Base-by-base conservation (phyloP, 805 yeast species). In the Yarrowia sp. region DNA sequence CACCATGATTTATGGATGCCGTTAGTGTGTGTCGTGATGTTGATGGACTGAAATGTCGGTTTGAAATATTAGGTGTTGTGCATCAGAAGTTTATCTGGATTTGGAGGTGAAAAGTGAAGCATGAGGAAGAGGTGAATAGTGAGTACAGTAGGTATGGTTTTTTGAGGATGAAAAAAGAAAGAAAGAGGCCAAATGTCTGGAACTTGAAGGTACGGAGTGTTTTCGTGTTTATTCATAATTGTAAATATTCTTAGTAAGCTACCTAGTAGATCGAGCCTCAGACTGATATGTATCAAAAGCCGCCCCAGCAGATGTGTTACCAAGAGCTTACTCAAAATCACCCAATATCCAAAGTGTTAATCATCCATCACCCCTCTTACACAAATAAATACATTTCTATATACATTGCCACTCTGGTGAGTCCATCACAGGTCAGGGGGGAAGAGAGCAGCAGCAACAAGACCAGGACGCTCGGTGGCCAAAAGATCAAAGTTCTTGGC, bases 401-500 rank as follows among this genome's bases (percentile, higher is more conserved):
- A 54, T 54, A 54, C 61, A 54, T 19, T 32, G n/a, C 22, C 19
- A 11, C 24, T 38, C 22, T 17, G n/a, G 17, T n/a, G 4, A n/a
- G 24, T 7, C 16, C 12, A 5, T 51, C 74, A 83, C 67, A 85
- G 73, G 67, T 86, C 82, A 3, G 93, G 89, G 22, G 96, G 90
- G 46, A 90, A 76, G 56, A 90, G 76, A 33, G 90, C 75, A 0
- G 89, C 95, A 1, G 85, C 92, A n/a, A 90, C 85, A 33, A 85
- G 86, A 26, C 80, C 77, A 0, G 92, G 90, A 68, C 96, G 79
- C 72, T 90, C 96, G 0, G 93, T 88, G 0, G 93, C 92, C 66
- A 90, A 75, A 46, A 90, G 75, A 70, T 90, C 93, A 75, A 83
- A 90, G 67, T 83, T 85, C 67, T 83, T 81, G 12, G 89, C 92